phyloP scores from a whole-genome alignment of 2,329 filamentous ascomycete genomes.

The Diaporthe sp. region DNA sequence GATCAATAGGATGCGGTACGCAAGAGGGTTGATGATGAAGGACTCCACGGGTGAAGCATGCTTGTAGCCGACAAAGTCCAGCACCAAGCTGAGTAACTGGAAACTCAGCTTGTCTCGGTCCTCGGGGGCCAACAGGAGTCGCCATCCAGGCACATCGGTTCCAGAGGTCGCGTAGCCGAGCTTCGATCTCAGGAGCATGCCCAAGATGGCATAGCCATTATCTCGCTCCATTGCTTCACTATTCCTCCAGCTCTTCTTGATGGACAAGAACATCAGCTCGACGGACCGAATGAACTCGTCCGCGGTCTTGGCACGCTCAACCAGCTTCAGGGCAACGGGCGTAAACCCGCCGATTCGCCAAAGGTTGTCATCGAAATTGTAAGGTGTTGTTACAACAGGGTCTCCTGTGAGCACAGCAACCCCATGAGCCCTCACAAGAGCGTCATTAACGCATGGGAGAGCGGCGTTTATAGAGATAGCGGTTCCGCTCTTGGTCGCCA shows the following conservation, averaged over 20 bases:
- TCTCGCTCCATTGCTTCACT: slow-evolving; percentile 98
- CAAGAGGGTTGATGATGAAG: slow-evolving; percentile 94
- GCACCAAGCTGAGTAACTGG: slow-evolving; percentile 80
- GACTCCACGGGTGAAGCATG: slow-evolving; percentile 84
- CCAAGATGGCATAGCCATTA: slow-evolving; percentile 91
- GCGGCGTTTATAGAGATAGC: slow-evolving; percentile 90
- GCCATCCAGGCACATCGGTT: slow-evolving; percentile 51
- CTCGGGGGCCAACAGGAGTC: slow-evolving; percentile 62
- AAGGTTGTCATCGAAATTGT: slow-evolving; percentile 88
- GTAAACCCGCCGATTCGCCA: slow-evolving; percentile 96
- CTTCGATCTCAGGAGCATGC: slow-evolving; percentile 86
- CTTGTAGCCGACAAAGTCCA: slow-evolving; percentile 92
- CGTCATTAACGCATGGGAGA: slow-evolving; percentile 88
- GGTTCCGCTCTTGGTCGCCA: slow-evolving; percentile 80
- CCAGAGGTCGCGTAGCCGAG: slow-evolving; percentile 68
- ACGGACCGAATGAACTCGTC: slow-evolving; percentile 82
- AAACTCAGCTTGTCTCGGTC: slow-evolving; percentile 70
- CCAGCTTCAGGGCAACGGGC: slow-evolving; percentile 84
- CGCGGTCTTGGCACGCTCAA: slow-evolving; percentile 80
- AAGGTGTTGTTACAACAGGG: slow-evolving; percentile 84
- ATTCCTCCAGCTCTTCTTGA: slow-evolving; percentile 94
- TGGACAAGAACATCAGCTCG: slow-evolving; percentile 86
- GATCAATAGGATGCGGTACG: slow-evolving; percentile 91
- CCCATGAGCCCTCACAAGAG: slow-evolving; percentile 84
- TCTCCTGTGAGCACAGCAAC: slow-evolving; percentile 86